Evolutionary conservation across 768 basidiomycete genomes (phyloP), one percentile per base, ranked within the genome.

Genomic region (Hygrophorus pudorinus): DNA sequence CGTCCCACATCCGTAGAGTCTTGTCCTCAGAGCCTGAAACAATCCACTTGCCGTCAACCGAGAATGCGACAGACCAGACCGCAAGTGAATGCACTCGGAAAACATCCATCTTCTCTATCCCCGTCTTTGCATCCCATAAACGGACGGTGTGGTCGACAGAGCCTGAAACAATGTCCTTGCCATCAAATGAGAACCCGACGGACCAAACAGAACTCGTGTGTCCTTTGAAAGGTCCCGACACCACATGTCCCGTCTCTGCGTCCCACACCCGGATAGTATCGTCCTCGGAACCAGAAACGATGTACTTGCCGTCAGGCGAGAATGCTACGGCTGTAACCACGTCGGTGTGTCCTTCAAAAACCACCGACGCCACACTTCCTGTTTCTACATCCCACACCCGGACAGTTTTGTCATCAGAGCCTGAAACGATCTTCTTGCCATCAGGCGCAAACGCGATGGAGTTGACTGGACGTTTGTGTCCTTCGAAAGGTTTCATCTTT

Each of bases 381-480:
- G n/a, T n/a, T n/a, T n/a, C n/a, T n/a, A n/a, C n/a, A n/a, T n/a
- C n/a, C n/a, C n/a, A n/a, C n/a, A n/a, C n/a, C n/a, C n/a, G n/a
- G n/a, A n/a, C n/a, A n/a, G n/a, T n/a, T n/a, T n/a, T n/a, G n/a
- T n/a, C n/a, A n/a, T n/a, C n/a, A n/a, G n/a, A n/a, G n/a, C n/a
- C n/a, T n/a, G n/a, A n/a, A n/a, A n/a, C n/a, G n/a, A n/a, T n/a
- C n/a, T n/a, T n/a, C n/a, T 31, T 44, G 2, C 52, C 38, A 9
- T 59, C 49, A 29, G 62, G 59, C 21, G 64, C 60, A 45, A 53
- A 55, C 2, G 53, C 50, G 45, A 60, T 42, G 49, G 45, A 51
- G 45, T 29, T 51, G 37, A 55, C 49, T 32, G 13, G 45, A 45
- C 33, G 52, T 20, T 14, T 51, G 51, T 52, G 43, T 16, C 52